Evolutionary conservation across 2,329 filamentous ascomycete species (phyloP), one percentile per base, ranked within the genome.

Genomic region (Calcarisporium arbuscula): DNA sequence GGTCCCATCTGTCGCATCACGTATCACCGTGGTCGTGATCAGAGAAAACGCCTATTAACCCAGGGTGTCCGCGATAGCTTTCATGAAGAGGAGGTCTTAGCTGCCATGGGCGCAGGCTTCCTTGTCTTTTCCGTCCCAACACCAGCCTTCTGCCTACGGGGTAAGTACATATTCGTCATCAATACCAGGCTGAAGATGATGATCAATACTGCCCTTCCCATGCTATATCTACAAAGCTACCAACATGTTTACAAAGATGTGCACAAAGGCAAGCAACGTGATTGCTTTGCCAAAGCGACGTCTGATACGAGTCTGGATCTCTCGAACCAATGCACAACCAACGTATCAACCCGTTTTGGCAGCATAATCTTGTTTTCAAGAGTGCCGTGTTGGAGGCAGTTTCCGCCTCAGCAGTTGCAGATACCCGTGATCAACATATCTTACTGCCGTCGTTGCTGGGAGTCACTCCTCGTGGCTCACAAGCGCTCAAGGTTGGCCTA

Each of bases 1-100:
- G 52, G 11, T 68, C 54, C 68, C 67, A 73, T 38, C 60, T 64
- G 36, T 61, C 67, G 45, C 72, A 79, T 74, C 74, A 80, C 3
- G 70, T 68, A 40, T 75, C 63, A 1, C 72, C 73, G 39, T 85
- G 82, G 43, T 84, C 78, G 42, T 86, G 81, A 0, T 78, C 82
- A 5, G 67, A 69, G 52, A 83, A 80, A 5, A 81, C 47, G 1
- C 61, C 74, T 28, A 77, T 66, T 11, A 83, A 44, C 0, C 77
- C 75, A 60, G 52, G 0, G 72, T 77, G 0, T 65, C 56, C 0
- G 70, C 57, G 4, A 85, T 48, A 0, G 77, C 77, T 36, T 68
- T 49, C 76, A 84, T 82, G 41, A 86, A 85, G 0, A 67, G 62
- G 0, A 63, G 52, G 36, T 84, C 79, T 34, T 80, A 64, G 5